phyloP scores from a whole-genome alignment of 2,329 filamentous ascomycete genomes.

The Cercospora brassicicola region DNA sequence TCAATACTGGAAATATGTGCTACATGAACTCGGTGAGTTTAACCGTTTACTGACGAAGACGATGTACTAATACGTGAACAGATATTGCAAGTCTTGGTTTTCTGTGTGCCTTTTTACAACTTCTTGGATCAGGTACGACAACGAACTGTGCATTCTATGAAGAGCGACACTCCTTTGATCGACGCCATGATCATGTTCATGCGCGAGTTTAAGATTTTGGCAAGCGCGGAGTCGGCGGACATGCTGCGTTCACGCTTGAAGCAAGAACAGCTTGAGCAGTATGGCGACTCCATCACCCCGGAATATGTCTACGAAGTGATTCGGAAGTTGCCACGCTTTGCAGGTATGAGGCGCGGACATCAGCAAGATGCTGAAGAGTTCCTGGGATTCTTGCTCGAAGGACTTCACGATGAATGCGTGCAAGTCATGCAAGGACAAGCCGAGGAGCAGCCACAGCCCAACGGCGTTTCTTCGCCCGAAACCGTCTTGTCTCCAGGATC shows the following conservation, averaged over 20 bases:
- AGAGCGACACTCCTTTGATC: constrained; percentile 87
- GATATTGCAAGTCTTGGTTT: constrained; percentile 94
- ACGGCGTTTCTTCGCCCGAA: constrained; percentile 44
- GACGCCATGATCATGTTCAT: constrained; percentile 98
- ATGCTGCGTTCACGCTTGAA: constrained; percentile 73
- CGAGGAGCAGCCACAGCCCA: constrained; percentile 32
- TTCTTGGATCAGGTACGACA: constrained; percentile 86
- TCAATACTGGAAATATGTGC: constrained; percentile 98
- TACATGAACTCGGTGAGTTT: constrained; percentile 98
- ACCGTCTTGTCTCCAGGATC: constrained; percentile 44
- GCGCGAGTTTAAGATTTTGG: constrained; percentile 84
- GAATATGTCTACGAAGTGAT: constrained; percentile 96
- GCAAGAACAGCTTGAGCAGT: constrained; percentile 80
- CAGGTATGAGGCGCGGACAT: constrained; percentile 91
- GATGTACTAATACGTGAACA: constrained; percentile 41
- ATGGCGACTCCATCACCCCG: constrained; percentile 86
- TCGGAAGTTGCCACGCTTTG: constrained; percentile 79
- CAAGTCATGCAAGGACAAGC: constrained; percentile 60
- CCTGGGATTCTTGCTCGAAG: constrained; percentile 85
- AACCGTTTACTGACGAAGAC: not conserved
- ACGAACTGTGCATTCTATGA: constrained; percentile 84
- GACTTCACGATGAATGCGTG: constrained; percentile 88
- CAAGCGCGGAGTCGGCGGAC: constrained; percentile 72
- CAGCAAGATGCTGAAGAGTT: constrained; percentile 99
- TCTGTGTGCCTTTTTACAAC: constrained; percentile 90